Evolutionary conservation across 1,139 yeast genomes (phyloP).

Genomic region (Lodderomyces parapsilosis): DNA sequence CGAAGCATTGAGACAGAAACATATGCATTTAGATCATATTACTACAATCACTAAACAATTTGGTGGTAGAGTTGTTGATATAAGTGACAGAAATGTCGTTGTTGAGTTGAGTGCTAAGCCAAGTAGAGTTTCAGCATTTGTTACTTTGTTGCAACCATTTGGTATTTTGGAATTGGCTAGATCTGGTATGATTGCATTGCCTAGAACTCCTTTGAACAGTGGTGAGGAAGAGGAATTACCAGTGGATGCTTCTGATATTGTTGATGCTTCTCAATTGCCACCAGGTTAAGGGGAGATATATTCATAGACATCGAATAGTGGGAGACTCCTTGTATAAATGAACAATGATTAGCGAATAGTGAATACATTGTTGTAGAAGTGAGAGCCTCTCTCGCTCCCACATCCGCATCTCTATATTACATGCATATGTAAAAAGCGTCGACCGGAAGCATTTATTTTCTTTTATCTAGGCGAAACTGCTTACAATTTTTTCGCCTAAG

Average conservation of each 20-base stretch:
- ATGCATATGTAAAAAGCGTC: too few relatives aligned
- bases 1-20: conserved; percentile 93
- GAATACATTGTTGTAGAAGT: too few relatives aligned
- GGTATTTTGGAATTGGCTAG: conserved; percentile 96
- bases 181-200: conserved; percentile 98
- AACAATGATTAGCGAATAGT: too few relatives aligned
- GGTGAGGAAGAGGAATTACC: conserved; percentile 48
- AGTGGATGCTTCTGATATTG: conserved; percentile 66
- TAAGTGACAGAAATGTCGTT: conserved; percentile 89
- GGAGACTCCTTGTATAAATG: not conserved
- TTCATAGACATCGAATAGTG: not conserved
- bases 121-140: conserved; percentile 78
- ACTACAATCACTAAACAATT: conserved; percentile 79
- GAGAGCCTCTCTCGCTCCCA: too few relatives aligned
- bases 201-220: conserved; percentile 84
- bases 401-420: too few relatives aligned
- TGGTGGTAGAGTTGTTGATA: conserved; percentile 91
- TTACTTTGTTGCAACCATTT: conserved; percentile 88
- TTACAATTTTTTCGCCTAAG: too few relatives aligned
- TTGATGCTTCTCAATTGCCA: conserved; percentile 82
- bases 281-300: conserved; percentile 91
- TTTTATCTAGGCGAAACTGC: too few relatives aligned
- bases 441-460: too few relatives aligned
- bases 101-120: conserved; percentile 96
- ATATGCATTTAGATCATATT: conserved; percentile 81